Conservation (phyloP, 345 rosid genomes). For the Aurinia saxatilis region DNA sequence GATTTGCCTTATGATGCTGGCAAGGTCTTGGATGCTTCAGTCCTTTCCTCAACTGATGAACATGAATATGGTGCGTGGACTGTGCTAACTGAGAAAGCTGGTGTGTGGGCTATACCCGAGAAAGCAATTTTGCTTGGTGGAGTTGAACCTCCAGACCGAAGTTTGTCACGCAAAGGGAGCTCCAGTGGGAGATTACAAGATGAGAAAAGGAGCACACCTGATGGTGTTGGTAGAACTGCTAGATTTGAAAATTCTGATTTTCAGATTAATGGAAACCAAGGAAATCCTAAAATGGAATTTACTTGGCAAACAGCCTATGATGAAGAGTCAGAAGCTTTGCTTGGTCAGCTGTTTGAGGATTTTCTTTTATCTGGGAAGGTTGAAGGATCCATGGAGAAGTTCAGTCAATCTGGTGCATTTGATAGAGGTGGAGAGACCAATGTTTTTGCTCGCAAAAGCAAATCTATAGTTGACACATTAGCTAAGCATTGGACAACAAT, state of each 20-base stretch:
- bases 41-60: slow-evolving; percentile 66
- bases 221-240: slow-evolving; percentile 45
- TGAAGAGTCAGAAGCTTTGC: slow-evolving; percentile 89
- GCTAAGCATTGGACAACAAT: slow-evolving; percentile 99
- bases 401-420: slow-evolving; percentile 71
- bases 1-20: slow-evolving; percentile 95
- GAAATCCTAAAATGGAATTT: slow-evolving; percentile 40
- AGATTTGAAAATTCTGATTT: slow-evolving; percentile 62
- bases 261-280: slow-evolving; percentile 53
- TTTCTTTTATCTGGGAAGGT: slow-evolving; percentile 65
- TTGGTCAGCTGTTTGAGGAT: slow-evolving; percentile 68
- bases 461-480: slow-evolving; percentile 80
- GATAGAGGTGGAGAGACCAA: slow-evolving; percentile 84
- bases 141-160: slow-evolving; percentile 90
- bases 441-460: slow-evolving; percentile 75
- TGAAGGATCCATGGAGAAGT: slow-evolving; percentile 58
- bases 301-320: slow-evolving; percentile 62
- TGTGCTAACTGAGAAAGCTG: slow-evolving; percentile 87
- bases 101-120: slow-evolving; percentile 98
- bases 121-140: slow-evolving; percentile 81
- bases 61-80: slow-evolving; percentile 87
- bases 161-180: slow-evolving; percentile 86
- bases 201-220: slow-evolving; percentile 47
- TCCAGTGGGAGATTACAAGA: slow-evolving; percentile 71
- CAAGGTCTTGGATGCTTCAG: slow-evolving; percentile 90